Evolutionary conservation across 768 basidiomycete genomes (phyloP), one percentile per base, ranked within the genome.

Genomic region (Mycena vulgaris): DNA sequence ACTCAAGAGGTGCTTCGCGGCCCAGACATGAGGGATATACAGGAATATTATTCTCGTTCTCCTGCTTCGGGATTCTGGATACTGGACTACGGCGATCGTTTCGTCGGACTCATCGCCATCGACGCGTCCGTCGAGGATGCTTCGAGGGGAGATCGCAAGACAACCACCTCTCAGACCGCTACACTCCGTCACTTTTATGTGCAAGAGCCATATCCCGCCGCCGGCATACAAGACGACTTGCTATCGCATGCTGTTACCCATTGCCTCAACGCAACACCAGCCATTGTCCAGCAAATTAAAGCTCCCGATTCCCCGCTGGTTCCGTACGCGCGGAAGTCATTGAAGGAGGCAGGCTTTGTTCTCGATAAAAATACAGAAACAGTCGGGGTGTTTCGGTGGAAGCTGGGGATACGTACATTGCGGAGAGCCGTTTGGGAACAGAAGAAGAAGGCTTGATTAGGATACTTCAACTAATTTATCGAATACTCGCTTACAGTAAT

Each of bases 121-220:
- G 94, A 94, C 76, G 91, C 92, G 0, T 88, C 87, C 5, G 67
- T 74, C 19, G 71, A 75, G 45, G 67, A 70, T 16, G 73, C 76
- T 45, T 63, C 56, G 45, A 74, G 62, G 49, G 53, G 69, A 31
- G 76, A 42, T 35, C 30, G 45, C 57, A 59, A 60, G 70, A 70
- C 60, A 79, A 74, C 27, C 81, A 84, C 40, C 81, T 83, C 89
- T n/a, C 76, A 79, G 47, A 83, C 84, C n/a, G 94, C 90, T 14
- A 80, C 84, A 21, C 89, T 95, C 73, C 90, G 93, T 33, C 94
- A 95, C 77, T 91, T 94, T 79, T 91, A 88, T 73, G 87, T 93
- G 28, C 91, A 93, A 45, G 90, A 91, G 71, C 82, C 81, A 19
- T 95, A 89, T 74, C 88, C 92, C 57, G 72, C 73, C 10, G 80